Conservation (phyloP, 192 early-diverging fungal species). For the Podila minutissima region DNA sequence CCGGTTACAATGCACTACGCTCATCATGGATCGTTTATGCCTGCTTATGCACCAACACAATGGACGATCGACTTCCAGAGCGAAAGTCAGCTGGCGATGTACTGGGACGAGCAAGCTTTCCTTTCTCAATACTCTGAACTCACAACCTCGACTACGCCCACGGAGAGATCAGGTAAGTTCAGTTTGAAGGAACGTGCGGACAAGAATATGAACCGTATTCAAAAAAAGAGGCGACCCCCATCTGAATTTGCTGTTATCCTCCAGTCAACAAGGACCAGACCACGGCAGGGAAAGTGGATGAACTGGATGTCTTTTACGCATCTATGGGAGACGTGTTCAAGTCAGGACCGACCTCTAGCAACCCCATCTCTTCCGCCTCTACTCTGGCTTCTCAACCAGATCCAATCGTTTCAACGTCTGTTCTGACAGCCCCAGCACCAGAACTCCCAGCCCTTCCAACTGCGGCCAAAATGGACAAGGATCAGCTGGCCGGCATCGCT, state of each 20-base stretch:
- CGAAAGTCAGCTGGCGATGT: constrained; percentile 57
- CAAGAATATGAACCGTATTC: too few species aligned
- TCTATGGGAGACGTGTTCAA: constrained; percentile 54
- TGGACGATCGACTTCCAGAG: constrained; percentile 59
- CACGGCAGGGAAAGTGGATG: constrained; percentile 57
- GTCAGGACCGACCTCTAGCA: constrained; percentile 4
- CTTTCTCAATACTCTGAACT: constrained; percentile 51
- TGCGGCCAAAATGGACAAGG: constrained; percentile 33
- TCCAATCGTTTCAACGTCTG: background rate
- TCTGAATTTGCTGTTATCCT: too few species aligned
- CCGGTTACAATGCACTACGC: constrained; percentile 61
- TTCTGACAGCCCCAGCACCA: background rate
- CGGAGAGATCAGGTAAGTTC: constrained; percentile 7
- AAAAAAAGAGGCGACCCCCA: too few species aligned
- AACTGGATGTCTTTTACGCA: constrained; percentile 70
- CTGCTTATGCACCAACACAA: constrained; percentile 67
- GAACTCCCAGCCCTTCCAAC: constrained; percentile 40
- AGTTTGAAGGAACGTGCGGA: too few species aligned
- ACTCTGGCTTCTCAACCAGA: background rate
- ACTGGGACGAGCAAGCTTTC: constrained; percentile 75
- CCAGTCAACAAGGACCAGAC: constrained; percentile 6
- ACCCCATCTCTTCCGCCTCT: constrained; percentile 26
- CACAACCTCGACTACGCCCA: constrained; percentile 1
- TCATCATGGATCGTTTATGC: constrained; percentile 66
- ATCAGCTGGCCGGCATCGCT: constrained; percentile 39